phyloP scores from a whole-genome alignment of 2,329 filamentous ascomycete species.

The Colletotrichum plurivorum region DNA sequence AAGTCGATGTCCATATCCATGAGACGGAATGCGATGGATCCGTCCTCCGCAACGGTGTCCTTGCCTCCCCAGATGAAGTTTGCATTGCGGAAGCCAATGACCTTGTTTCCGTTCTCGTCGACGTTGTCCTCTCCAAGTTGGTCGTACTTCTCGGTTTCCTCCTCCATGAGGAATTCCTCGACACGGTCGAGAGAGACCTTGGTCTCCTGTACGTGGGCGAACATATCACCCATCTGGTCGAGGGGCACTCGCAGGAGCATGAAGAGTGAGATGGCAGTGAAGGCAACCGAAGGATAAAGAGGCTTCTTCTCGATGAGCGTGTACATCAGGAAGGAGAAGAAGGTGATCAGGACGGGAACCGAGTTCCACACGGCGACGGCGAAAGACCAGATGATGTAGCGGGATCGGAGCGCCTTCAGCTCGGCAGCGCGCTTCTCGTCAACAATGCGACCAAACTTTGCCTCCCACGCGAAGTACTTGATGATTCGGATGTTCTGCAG shows the following conservation, averaged over 20 bases:
- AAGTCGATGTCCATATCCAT: slow-evolving; percentile 89
- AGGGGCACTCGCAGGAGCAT: slow-evolving; percentile 92
- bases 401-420: slow-evolving; percentile 81
- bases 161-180: slow-evolving; percentile 92
- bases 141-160: slow-evolving; percentile 95
- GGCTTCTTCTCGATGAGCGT: slow-evolving; percentile 91
- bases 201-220: slow-evolving; percentile 96
- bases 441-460: slow-evolving; percentile 87
- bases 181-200: slow-evolving; percentile 98
- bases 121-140: slow-evolving; percentile 82
- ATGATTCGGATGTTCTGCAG: slow-evolving; percentile 98
- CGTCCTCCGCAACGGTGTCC: slow-evolving; percentile 71
- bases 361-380: slow-evolving; percentile 98
- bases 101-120: slow-evolving; percentile 76
- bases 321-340: slow-evolving; percentile 95
- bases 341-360: slow-evolving; percentile 94
- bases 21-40: slow-evolving; percentile 83
- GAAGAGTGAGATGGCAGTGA: slow-evolving; percentile 96
- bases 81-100: slow-evolving; percentile 88
- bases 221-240: slow-evolving; percentile 98
- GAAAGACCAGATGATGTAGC: slow-evolving; percentile 92
- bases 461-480: slow-evolving; percentile 99
- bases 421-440: slow-evolving; percentile 89
- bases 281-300: slow-evolving; percentile 91
- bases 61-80: slow-evolving; percentile 91